Conservation (phyloP, 495 filamentous ascomycete species). For the Echria macrotheca region DNA sequence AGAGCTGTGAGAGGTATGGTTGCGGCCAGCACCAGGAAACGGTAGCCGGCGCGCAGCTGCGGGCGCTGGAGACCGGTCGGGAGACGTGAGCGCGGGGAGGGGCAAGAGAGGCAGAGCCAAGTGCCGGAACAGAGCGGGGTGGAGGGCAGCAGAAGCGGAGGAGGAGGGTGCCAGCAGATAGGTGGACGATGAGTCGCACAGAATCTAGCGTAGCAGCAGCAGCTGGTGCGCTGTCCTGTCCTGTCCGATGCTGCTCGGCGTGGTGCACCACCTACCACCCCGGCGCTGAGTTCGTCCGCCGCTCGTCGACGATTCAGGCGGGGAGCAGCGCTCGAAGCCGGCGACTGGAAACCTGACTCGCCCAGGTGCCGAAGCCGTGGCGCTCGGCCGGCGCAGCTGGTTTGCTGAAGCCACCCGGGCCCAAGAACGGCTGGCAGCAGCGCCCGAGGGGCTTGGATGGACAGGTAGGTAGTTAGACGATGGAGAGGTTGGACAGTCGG, state of each 20-base stretch:
- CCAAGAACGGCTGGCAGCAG: no score
- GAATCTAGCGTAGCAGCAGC: no score
- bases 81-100: conserved; percentile 19
- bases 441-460: no score
- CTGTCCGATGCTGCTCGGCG: no score
- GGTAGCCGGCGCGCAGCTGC: conserved; percentile 32
- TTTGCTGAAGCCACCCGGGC: no score
- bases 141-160: conserved; percentile 10
- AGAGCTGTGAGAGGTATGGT: conserved; percentile 16
- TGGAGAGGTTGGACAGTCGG: background rate
- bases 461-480: no score
- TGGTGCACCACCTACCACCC: no score
- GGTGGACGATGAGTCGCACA: background rate
- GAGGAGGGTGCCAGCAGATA: background rate
- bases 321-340: background rate
- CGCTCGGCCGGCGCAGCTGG: background rate
- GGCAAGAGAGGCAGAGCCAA: conserved; percentile 11
- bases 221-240: no score
- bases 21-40: conserved; percentile 27
- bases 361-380: background rate
- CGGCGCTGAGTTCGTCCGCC: no score
- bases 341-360: background rate
- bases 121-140: background rate
- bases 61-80: conserved; percentile 15
- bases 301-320: no score